These are phyloP conservation scores for Verticillium albo-atrum DNA, from an alignment of 2,329 filamentous ascomycete genomes.

Conservation along the genomic window DNA sequence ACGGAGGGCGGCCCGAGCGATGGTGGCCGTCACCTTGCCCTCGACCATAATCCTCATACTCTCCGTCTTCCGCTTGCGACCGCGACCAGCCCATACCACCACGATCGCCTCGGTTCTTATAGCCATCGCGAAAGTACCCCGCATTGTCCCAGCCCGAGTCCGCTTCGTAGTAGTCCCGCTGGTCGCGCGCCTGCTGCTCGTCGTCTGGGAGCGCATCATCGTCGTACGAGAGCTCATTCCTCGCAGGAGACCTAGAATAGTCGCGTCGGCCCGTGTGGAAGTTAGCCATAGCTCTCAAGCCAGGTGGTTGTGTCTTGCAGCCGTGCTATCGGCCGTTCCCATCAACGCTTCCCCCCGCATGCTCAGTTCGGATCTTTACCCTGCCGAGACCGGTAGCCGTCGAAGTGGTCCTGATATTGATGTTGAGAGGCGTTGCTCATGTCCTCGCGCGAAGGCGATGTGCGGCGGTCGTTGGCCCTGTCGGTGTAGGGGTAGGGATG, in stretches of 20 bases:
- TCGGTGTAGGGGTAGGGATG: background rate
- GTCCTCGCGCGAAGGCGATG: slow-evolving; percentile 6
- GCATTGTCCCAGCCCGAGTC: slow-evolving; percentile 13
- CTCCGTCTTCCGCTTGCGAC: slow-evolving; percentile 26
- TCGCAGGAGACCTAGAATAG: slow-evolving; percentile 38
- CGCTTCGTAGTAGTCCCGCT: slow-evolving; percentile 8
- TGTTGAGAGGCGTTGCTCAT: background rate
- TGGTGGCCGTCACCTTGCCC: slow-evolving; percentile 13
- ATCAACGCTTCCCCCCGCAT: slow-evolving; percentile 2
- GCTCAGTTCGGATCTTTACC: slow-evolving; percentile 32
- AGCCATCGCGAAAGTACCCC: slow-evolving; percentile 14
- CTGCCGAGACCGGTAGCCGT: slow-evolving; percentile 44
- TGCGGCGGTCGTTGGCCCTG: slow-evolving; percentile 9
- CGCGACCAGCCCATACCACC: slow-evolving; percentile 16
- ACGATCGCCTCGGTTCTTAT: slow-evolving; percentile 2
- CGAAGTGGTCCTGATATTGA: slow-evolving; percentile 21
- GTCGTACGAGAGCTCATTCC: slow-evolving; percentile 29
- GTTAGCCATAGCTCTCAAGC: slow-evolving; percentile 36
- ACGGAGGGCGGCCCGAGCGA: slow-evolving; percentile 9
- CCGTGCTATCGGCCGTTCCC: background rate
- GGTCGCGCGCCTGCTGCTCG: slow-evolving; percentile 19
- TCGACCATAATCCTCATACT: slow-evolving; percentile 27
- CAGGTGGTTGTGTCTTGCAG: slow-evolving; percentile 6
- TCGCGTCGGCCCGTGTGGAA: slow-evolving; percentile 38
- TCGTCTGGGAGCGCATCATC: slow-evolving; percentile 22